Evolutionary conservation across 495 filamentous ascomycete species (phyloP), one percentile per base, ranked within the genome.

Genomic region (Aspergillus panamensis): DNA sequence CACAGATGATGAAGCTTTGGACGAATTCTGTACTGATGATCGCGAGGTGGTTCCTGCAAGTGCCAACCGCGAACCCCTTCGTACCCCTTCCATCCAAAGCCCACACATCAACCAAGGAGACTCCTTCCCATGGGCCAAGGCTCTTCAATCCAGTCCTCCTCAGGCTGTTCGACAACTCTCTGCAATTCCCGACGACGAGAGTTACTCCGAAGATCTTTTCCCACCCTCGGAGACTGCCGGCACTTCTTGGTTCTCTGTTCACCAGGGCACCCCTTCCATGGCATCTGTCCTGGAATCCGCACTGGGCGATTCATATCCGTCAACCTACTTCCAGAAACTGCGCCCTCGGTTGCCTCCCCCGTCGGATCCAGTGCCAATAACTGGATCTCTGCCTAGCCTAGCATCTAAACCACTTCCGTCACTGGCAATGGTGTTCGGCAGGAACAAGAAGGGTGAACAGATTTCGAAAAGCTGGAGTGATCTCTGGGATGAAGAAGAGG

Each of bases 381-480:
- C 89, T 53, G 87, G 86, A 32, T 95, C 92, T 20, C 76, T 95
- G 51, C 91, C 92, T 45, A 88, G 85, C 61, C 84, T 80, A 63
- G 79, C 85, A 42, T 81, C 82, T 62, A 84, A 83, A 55, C 80
- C 79, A 35, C 73, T 84, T 48, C 82, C 85, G 4, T 83, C 84
- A 29, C 82, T 95, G 76, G 84, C 89, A 4, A 80, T 86, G 60
- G 82, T 93, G 19, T 93, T 94, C 67, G 89, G 89, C 25, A 86
- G 84, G 68, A 84, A 89, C 69, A 81, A 88, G 67, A 82, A 82
- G 60, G 82, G 87, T 3, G 74, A 82, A 17, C 70, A 77, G 48
- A 88, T 92, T 10, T 94, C 92, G 29, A 96, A 97, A 84, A 97
- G 92, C 79, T 97, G 92, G 92, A 94, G 91, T 63, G 92, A 97